Base-by-base conservation (phyloP, 2,329 filamentous ascomycete genomes). In the Fonsecaea pedrosoi region DNA sequence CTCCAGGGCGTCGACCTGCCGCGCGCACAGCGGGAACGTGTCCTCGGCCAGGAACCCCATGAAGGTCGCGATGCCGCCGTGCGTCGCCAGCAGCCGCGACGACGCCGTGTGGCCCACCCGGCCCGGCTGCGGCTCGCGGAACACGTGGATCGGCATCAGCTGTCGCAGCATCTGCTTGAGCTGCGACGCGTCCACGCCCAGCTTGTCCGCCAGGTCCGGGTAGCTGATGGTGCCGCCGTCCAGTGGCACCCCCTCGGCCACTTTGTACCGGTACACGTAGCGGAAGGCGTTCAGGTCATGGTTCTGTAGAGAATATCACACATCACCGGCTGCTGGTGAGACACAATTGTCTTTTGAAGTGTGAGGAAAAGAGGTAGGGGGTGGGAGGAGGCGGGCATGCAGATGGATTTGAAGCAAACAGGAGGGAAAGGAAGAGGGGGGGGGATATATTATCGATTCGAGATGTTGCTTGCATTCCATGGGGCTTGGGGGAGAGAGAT, bases 1-100 rank as follows among this genome's bases (percentile, higher is more conserved):
- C 60, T 75, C 70, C 4, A 72, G 68, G 8, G 76, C 75, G 25
- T 73, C 73, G 12, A 71, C 68, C 25, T 77, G 54, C 4, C 67
- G 60, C 6, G 63, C 54, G 1, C 73, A 72, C 9, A 62, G 38
- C 32, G 67, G 62, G 53, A 69, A 64, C 18, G 63, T 62, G 60
- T 67, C 65, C 12, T 62, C 56, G 30, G 61, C 32, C 50, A 64
- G 57, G 58, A 63, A 71, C 8, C 45, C 30, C 59, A 58, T 70
- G 55, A 65, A 69, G 25, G 57, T 42, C 6, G 35, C 60, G 37
- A 69, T 68, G 13, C 67, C 67, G 18, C 25, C 21, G 56, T 69
- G 64, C 4, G 62, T 64, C 4, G 60, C 60, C n/a, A 71, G 62
- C 3, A 69, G 65, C 13, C 64, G 66, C 5, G 69, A 71, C 18